Base-by-base conservation (phyloP, 1,284 basidiomycete genomes). In the Tausonia pullulans region DNA sequence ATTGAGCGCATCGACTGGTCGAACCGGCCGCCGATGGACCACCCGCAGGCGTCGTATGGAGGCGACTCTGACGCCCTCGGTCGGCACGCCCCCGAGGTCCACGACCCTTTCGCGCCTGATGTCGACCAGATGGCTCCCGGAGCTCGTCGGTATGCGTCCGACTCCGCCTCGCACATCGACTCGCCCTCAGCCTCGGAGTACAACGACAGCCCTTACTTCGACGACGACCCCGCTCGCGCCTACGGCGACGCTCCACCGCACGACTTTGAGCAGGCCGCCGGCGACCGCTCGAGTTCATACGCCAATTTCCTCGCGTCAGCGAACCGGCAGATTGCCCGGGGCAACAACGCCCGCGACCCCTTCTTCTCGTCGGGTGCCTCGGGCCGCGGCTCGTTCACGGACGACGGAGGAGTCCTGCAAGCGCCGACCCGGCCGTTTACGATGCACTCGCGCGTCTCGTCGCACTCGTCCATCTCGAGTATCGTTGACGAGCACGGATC, bases 401-500 rank as follows among this genome's bases (percentile, higher is more conserved):
- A 60, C 52, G 65, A 66, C 54, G 61, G 65, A 5, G 56, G 62
- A 6, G 61, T 45, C 14, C 59, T 65, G 11, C 41, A 71, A 68
- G 72, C 74, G 3, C 90, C 89, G 5, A 79, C 76, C 49, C 81
- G 83, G 68, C 89, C 90, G 0, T 93, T 91, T 76, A 87, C 87
- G 62, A 70, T 78, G 27, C 87, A 90, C 74, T 90, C n/a, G 7
- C 40, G 55, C 41, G 90, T 93, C 71, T 92, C 90, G 39, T 61
- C 55, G 46, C 45, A 45, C 16, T 62, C 65, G 9, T 54, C 49
- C 6, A 90, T 94, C 68, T 84, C 87, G 8, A 87, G 87, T 2
- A 90, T 94, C 63, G 87, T 90, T 48, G 89, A 92, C 70, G 91
- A 94, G 72, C 93, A 94, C 78, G 73, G 73, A 4, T 79, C 79